A percentile compares a stretch with the other conserved stretches of the same genome.
phyloP scores from a whole-genome alignment of 106 monocot genomes.

The Triglochin maritima region DNA sequence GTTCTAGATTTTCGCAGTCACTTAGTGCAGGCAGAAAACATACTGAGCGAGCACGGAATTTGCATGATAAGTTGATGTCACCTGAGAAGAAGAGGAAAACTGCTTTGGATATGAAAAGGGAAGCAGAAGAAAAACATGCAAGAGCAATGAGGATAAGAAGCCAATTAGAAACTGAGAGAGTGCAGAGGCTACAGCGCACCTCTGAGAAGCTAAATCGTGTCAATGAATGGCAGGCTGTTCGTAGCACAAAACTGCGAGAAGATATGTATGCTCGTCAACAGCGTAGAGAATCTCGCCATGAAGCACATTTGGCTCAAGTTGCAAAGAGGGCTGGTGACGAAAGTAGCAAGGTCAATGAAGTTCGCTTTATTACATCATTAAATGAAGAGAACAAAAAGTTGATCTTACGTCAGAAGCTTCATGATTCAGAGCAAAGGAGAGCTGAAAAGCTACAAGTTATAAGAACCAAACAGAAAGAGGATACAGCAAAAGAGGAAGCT shows the following conservation, averaged over 20 bases:
- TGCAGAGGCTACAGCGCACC: slow-evolving; percentile 76
- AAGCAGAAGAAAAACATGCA: slow-evolving; percentile 94
- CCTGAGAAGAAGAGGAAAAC: slow-evolving; percentile 91
- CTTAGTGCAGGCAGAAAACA: slow-evolving; percentile 64
- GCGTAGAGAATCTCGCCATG: slow-evolving; percentile 77
- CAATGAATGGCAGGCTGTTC: slow-evolving; percentile 95
- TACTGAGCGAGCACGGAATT: slow-evolving; percentile 49
- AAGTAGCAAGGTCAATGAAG: slow-evolving; percentile 97
- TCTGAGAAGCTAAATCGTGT: slow-evolving; percentile 95
- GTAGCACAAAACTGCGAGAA: slow-evolving; percentile 69
- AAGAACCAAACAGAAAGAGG: slow-evolving; percentile 87
- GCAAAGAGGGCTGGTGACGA: slow-evolving; percentile 92
- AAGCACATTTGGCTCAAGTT: slow-evolving; percentile 94
- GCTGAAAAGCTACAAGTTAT: slow-evolving; percentile 89
- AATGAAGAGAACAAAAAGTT: slow-evolving; percentile 97
- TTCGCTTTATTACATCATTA: slow-evolving; percentile 94
- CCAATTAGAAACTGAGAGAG: slow-evolving; percentile 84
- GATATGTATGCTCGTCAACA: slow-evolving; percentile 88
- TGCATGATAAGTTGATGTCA: slow-evolving; percentile 92
- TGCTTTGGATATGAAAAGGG: slow-evolving; percentile 77
- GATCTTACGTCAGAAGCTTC: slow-evolving; percentile 83
- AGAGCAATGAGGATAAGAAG: slow-evolving; percentile 79
- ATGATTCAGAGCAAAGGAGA: slow-evolving; percentile 84
- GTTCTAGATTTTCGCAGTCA: slow-evolving; percentile 50
- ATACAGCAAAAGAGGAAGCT: slow-evolving; percentile 91